These are phyloP conservation scores for Tanacetum coccineum DNA, from an alignment of 129 eudicot species.

Conservation along the genomic window DNA sequence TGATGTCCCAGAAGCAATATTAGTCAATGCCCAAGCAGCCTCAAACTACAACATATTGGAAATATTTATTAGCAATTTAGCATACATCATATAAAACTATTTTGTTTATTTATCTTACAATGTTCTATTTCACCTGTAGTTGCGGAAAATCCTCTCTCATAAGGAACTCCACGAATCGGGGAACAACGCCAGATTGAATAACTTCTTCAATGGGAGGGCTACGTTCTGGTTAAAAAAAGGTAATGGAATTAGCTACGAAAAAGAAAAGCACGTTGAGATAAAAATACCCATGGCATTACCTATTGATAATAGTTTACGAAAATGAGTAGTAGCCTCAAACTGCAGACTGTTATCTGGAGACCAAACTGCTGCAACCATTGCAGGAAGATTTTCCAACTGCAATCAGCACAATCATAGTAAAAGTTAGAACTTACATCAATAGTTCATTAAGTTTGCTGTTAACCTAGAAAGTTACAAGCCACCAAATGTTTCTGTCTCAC, in stretches of 20 bases:
- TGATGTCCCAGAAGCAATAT: constrained; percentile 89
- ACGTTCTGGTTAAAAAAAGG: constrained; percentile 43
- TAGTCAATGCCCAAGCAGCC: constrained; percentile 92
- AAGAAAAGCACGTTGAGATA: not conserved
- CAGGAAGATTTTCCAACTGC: constrained; percentile 76
- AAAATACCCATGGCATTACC: constrained; percentile 31
- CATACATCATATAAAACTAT: not conserved
- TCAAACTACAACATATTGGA: constrained; percentile 48
- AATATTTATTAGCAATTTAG: not conserved
- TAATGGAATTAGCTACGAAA: constrained; percentile 7
- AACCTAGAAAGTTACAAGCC: not conserved
- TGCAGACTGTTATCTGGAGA: constrained; percentile 53
- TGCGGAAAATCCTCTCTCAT: constrained; percentile 76
- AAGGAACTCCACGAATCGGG: constrained; percentile 81
- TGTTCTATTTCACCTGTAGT: constrained; percentile 56
- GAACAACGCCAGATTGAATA: constrained; percentile 81
- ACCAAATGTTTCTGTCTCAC: not conserved
- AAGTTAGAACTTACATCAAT: not conserved
- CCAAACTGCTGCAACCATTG: constrained; percentile 72
- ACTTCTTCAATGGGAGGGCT: constrained; percentile 95
- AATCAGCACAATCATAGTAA: constrained; percentile 9
- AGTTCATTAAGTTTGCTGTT: not conserved
- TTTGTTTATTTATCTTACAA: not conserved
- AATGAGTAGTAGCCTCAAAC: constrained; percentile 80
- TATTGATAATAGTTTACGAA: constrained; percentile 83